Conservation (phyloP, 805 yeast genomes). For the Metschnikowia koreensis region DNA sequence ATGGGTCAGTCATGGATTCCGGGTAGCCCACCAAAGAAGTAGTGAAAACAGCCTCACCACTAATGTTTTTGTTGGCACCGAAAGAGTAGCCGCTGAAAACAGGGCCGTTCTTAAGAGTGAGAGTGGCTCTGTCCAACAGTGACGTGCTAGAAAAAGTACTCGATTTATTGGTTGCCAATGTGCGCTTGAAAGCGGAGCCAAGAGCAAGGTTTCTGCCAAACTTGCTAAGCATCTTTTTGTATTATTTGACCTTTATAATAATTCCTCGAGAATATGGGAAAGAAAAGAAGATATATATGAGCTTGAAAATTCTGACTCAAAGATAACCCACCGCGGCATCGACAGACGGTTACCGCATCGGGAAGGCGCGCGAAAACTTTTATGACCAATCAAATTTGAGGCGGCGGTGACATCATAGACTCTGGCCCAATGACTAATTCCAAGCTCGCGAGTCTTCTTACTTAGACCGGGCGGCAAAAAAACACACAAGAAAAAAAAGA, state of each 20-base stretch:
- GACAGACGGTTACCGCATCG: slow-evolving; percentile 18
- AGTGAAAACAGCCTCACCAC: slow-evolving; percentile 98
- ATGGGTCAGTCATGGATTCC: slow-evolving; percentile 98
- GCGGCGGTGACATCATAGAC: slow-evolving; percentile 4
- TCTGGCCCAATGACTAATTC: slow-evolving; percentile 5
- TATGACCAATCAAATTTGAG: slow-evolving; percentile 10
- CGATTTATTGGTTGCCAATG: slow-evolving; percentile 35
- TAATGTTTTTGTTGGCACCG: slow-evolving; percentile 88
- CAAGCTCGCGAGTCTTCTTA: neutral
- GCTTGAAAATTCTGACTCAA: slow-evolving; percentile 15
- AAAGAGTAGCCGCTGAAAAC: slow-evolving; percentile 90
- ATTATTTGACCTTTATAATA: neutral
- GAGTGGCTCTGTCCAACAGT: slow-evolving; percentile 74
- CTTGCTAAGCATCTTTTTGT: slow-evolving; percentile 9
- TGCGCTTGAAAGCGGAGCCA: slow-evolving; percentile 20
- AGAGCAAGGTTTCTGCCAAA: slow-evolving; percentile 5
- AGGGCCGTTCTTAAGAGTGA: slow-evolving; percentile 90
- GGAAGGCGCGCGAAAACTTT: slow-evolving; percentile 15
- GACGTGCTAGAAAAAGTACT: slow-evolving; percentile 34
- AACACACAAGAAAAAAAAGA: neutral
- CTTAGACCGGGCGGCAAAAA: neutral
- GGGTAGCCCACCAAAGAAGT: slow-evolving; percentile 98
- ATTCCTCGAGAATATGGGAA: neutral
- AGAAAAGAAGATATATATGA: neutral
- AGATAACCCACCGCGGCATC: slow-evolving; percentile 27